Conservation (phyloP, 768 basidiomycete species). For the Hypholoma fasciculare region DNA sequence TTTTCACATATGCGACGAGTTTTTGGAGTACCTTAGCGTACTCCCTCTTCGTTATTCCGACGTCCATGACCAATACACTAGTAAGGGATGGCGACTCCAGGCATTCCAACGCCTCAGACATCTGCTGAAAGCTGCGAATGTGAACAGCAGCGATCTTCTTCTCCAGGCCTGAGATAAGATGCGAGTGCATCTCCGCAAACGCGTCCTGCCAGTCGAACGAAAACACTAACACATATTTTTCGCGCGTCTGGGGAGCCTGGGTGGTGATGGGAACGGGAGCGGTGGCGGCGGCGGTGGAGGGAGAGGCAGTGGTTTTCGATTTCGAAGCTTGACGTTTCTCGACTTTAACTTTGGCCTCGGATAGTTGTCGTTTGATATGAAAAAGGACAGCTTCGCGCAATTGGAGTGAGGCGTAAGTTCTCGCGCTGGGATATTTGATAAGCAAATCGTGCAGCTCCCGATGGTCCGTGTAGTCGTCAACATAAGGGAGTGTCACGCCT, state of each 20-base stretch:
- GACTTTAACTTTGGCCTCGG: constrained; percentile 1
- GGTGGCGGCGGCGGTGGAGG: neutral
- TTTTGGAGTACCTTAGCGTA: constrained; percentile 22
- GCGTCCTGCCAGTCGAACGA: constrained; percentile 25
- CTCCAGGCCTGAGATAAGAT: constrained; percentile 27
- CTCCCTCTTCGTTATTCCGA: constrained; percentile 26
- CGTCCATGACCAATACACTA: constrained; percentile 37
- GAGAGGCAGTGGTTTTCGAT: neutral
- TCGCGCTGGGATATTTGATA: constrained; percentile 8
- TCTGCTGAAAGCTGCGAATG: constrained; percentile 10
- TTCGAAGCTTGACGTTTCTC: neutral
- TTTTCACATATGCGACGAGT: constrained; percentile 36
- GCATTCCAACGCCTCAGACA: constrained; percentile 18
- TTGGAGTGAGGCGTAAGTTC: constrained; percentile 8
- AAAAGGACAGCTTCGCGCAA: constrained; percentile 7
- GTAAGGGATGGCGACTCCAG: constrained; percentile 26
- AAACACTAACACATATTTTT: constrained; percentile 30
- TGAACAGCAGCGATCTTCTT: constrained; percentile 21
- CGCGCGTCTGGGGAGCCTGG: neutral
- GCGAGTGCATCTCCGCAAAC: constrained; percentile 22
- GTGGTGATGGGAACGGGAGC: neutral
- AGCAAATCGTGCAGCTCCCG: constrained; percentile 6
- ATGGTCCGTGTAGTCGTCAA: constrained; percentile 1
- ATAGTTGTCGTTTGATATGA: constrained; percentile 4
- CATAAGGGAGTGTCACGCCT: constrained; percentile 2